Evolutionary conservation across 345 rosid species (phyloP).

Genomic region (Salix caprea): DNA sequence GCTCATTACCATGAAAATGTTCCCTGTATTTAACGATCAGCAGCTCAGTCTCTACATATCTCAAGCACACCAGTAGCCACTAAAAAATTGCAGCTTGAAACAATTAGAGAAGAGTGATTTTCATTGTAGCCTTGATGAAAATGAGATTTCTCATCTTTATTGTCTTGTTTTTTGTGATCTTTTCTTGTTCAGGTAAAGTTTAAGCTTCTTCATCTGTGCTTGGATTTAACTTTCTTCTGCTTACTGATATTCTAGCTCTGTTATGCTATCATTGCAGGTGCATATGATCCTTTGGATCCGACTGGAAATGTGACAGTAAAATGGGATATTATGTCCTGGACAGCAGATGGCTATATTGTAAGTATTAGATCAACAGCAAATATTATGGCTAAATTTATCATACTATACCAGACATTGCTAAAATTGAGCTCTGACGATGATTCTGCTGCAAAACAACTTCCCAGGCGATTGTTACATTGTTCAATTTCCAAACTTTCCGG

Average conservation of each 20-base stretch:
- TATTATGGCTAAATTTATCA: neutral
- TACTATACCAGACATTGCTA: neutral
- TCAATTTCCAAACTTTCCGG: constrained; percentile 73
- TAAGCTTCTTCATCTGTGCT: neutral
- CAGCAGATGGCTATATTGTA: constrained; percentile 79
- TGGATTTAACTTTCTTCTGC: neutral
- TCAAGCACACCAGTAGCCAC: neutral
- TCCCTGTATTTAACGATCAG: constrained; percentile 46
- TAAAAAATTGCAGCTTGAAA: neutral
- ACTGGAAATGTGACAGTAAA: constrained; percentile 72
- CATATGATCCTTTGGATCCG: constrained; percentile 91
- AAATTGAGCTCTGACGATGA: neutral
- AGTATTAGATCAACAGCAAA: constrained; percentile 14
- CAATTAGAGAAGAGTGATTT: neutral
- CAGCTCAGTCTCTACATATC: constrained; percentile 9
- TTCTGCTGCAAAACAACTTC: constrained; percentile 4
- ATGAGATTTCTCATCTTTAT: constrained; percentile 37
- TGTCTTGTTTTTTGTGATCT: constrained; percentile 36
- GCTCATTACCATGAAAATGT: neutral
- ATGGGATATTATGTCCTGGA: constrained; percentile 94
- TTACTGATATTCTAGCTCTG: constrained; percentile 1
- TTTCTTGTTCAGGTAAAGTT: constrained; percentile 46
- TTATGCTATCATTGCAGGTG: constrained; percentile 44
- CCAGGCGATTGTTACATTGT: constrained; percentile 68
- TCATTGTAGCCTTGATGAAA: neutral